Evolutionary conservation across 768 basidiomycete genomes (phyloP).

Genomic region (Steccherinum ochraceum): DNA sequence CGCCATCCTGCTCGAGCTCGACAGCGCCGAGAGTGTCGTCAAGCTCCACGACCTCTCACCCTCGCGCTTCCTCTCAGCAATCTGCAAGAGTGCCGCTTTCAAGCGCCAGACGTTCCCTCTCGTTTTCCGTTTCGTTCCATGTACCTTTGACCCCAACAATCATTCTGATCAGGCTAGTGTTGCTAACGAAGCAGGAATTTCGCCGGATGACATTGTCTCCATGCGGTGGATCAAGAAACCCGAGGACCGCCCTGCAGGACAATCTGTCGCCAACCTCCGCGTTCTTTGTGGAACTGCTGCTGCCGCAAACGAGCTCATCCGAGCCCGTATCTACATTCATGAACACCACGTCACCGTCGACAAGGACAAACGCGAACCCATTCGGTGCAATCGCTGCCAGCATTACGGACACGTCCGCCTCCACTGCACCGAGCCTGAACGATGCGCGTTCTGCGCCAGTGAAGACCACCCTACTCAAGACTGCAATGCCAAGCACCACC

Average conservation of each 20-base stretch:
- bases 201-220: not conserved
- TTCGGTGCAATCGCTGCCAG: slow-evolving; percentile 25
- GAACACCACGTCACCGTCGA: slow-evolving; percentile 8
- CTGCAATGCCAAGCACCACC: no score
- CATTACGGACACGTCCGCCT: no score
- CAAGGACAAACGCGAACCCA: slow-evolving; percentile 16
- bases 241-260: slow-evolving; percentile 7
- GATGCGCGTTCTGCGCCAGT: no score
- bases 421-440: no score
- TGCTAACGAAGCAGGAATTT: slow-evolving; percentile 12
- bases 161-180: not conserved
- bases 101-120: not conserved
- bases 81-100: not conserved
- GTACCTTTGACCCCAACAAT: slow-evolving; percentile 8
- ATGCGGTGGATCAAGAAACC: slow-evolving; percentile 24
- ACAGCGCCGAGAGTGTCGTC: no score
- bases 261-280: slow-evolving; percentile 19
- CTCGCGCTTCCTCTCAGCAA: not conserved
- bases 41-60: no score
- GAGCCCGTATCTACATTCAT: slow-evolving; percentile 13
- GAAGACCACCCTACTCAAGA: no score
- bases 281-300: slow-evolving; percentile 13
- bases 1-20: no score
- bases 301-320: slow-evolving; percentile 21
- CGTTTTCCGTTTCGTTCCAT: slow-evolving; percentile 12